Base-by-base conservation (phyloP, 306 rosid species). In the Lathyrus oleraceus region DNA sequence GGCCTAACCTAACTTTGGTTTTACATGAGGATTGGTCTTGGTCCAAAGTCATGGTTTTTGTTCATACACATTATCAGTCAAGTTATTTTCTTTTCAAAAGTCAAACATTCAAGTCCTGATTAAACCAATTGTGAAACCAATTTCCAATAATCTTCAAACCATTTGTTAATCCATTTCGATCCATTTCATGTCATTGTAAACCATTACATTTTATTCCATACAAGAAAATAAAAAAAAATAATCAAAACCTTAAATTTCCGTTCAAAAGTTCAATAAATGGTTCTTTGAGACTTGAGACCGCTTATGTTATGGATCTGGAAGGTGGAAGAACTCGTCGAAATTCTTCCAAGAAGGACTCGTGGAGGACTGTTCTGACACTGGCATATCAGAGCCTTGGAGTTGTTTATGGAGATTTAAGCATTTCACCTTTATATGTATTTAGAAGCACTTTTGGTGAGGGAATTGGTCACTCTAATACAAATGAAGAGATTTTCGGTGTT, bases 301-400 rank as follows among this genome's bases (percentile, higher is more conserved):
- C 74, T 45, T 76, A 17, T 81, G 69, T 36, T 38, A 94, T 94
- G 99, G 99, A 88, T 91, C 96, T 76, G 69, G 97, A 87, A 74
- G 65, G 79, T 68, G 87, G 89, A 66, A 61, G 89, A 66, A 59
- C 64, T 69, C 20, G 39, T 81, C 76, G 54, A 56, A 78, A 87
- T 47, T 70, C 82, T 28, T 78, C 52, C 6, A 86, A 88, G 99
- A 81, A 44, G 65, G 87, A 83, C 10, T 89, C 95, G n/a, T 94
- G 99, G 99, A 87, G 61, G 84, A 69, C 92, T 47, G 61, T 91
- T 79, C 72, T 91, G 69, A 84, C 88, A 71, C 61, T 94, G 79
- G 99, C 99, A 30, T 94, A 86, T 67, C 99, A 94, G 83, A 94
- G 99, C 43, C 87, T 94, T 8, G 99, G 99, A 42, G 97, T 94